A percentile compares a stretch with the other conserved stretches of the same genome.
Evolutionary conservation across 257 asterid genomes (phyloP).

Genomic region (Ajuga chamaepitys): DNA sequence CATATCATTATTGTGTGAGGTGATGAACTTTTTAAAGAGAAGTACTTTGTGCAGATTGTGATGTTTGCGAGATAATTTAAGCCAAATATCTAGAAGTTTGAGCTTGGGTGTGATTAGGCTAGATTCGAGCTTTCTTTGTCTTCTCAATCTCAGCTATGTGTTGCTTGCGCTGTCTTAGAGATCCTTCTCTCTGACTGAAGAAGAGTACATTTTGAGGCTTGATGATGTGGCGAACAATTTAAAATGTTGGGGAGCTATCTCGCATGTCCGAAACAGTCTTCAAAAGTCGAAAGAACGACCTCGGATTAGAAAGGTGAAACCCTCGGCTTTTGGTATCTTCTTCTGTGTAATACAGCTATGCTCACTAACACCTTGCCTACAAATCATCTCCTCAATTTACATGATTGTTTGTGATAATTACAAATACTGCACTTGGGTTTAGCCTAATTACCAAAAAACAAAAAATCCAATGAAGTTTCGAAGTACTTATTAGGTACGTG

Average conservation of each 20-base stretch:
- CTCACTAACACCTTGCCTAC: background rate
- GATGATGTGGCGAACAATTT: conserved; percentile 88
- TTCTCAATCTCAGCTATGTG: conserved; percentile 21
- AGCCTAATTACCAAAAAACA: no score
- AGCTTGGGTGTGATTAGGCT: no score
- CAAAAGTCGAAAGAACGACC: conserved; percentile 85
- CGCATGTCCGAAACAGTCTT: conserved; percentile 79
- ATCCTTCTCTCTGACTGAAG: conserved; percentile 88
- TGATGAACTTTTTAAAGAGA: no score
- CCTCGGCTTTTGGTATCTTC: background rate
- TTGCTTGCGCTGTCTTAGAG: conserved; percentile 39
- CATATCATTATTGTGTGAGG: no score
- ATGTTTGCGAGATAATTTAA: no score
- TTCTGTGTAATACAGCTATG: background rate
- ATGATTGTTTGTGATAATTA: no score
- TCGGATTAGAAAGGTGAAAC: conserved; percentile 77
- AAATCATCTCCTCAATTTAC: no score
- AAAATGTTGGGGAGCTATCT: conserved; percentile 99
- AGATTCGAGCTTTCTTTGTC: conserved; percentile 10
- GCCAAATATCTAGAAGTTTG: no score
- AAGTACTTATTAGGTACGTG: no score
- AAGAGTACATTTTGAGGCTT: conserved; percentile 89
- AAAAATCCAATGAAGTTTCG: no score
- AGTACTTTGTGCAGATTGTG: no score
- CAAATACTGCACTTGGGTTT: no score